Conservation (phyloP, 495 filamentous ascomycete species). For the Daldinia childiae region DNA sequence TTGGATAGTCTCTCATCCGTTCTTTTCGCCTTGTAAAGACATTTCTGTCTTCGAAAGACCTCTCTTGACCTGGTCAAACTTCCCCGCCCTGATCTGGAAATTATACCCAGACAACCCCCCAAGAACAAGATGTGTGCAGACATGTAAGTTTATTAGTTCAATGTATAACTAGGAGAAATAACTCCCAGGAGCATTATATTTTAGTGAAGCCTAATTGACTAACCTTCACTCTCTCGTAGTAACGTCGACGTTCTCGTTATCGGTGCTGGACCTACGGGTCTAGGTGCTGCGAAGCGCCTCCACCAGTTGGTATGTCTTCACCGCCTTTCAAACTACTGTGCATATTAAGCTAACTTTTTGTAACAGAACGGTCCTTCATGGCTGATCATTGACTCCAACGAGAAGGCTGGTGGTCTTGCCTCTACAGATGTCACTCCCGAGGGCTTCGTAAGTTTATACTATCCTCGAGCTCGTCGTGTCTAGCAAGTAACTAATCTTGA, state of each 20-base stretch:
- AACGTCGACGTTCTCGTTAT: slow-evolving; percentile 98
- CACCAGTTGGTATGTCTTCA: slow-evolving; percentile 83
- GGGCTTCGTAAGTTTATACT: slow-evolving; percentile 83
- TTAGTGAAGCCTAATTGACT: slow-evolving; percentile 34
- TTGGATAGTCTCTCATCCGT: slow-evolving; percentile 43
- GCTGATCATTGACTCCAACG: slow-evolving; percentile 93
- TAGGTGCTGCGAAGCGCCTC: slow-evolving; percentile 96
- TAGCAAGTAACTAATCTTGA: slow-evolving; percentile 35
- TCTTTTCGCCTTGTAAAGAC: slow-evolving; percentile 32
- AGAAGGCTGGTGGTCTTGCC: slow-evolving; percentile 94
- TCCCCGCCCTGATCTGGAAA: slow-evolving; percentile 32
- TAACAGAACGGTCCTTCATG: slow-evolving; percentile 86
- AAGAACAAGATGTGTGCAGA: slow-evolving; percentile 47
- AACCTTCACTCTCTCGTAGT: slow-evolving; percentile 55
- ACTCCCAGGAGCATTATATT: neutral
- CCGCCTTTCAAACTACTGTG: slow-evolving; percentile 35
- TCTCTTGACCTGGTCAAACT: slow-evolving; percentile 11
- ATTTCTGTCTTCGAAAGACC: slow-evolving; percentile 11
- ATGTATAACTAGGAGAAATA: neutral
- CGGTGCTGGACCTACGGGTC: slow-evolving; percentile 94
- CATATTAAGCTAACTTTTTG: slow-evolving; percentile 42
- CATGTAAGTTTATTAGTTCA: slow-evolving; percentile 43
- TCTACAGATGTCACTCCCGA: slow-evolving; percentile 96
- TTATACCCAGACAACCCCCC: slow-evolving; percentile 12
- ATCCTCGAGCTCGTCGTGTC: neutral